Evolutionary conservation across 495 filamentous ascomycete species (phyloP).

Genomic region (Daldinia loculata): DNA sequence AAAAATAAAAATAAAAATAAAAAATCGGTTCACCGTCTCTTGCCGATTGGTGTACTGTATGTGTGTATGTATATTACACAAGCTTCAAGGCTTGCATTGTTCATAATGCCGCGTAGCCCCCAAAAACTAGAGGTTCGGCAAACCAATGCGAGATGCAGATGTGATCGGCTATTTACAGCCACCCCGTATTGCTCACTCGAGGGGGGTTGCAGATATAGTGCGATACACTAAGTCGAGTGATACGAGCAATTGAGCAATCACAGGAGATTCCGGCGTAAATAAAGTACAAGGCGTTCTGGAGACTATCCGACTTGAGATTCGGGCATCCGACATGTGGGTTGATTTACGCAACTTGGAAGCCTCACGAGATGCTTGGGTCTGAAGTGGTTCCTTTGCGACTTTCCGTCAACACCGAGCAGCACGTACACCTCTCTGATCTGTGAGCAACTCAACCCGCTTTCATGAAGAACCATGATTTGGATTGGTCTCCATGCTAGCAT

Average conservation of each 20-base stretch:
- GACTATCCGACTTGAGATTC: conserved; percentile 36
- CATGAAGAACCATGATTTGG: conserved; percentile 22
- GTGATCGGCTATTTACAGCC: conserved; percentile 38
- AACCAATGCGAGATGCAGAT: conserved; percentile 38
- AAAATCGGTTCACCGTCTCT: background rate
- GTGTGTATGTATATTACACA: background rate
- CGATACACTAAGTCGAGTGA: conserved; percentile 38
- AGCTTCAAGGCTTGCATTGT: conserved; percentile 4
- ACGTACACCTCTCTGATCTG: conserved; percentile 5
- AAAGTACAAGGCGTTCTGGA: conserved; percentile 35
- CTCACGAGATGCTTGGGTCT: conserved; percentile 35
- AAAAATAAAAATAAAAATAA: background rate
- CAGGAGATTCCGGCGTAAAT: conserved; percentile 33
- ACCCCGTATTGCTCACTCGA: conserved; percentile 36
- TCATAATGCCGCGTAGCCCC: conserved; percentile 13
- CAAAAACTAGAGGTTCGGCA: conserved; percentile 23
- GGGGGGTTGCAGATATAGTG: conserved; percentile 25
- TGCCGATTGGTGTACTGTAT: background rate
- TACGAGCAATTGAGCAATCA: conserved; percentile 46
- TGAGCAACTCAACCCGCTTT: conserved; percentile 26
- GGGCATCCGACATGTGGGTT: conserved; percentile 38
- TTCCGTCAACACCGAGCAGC: conserved; percentile 22
- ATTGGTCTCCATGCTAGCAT: conserved; percentile 18
- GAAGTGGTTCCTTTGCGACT: conserved; percentile 23
- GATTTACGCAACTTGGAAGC: conserved; percentile 29